Base-by-base conservation (phyloP, 2,329 filamentous ascomycete species). In the Plectosphaerella plurivora region DNA sequence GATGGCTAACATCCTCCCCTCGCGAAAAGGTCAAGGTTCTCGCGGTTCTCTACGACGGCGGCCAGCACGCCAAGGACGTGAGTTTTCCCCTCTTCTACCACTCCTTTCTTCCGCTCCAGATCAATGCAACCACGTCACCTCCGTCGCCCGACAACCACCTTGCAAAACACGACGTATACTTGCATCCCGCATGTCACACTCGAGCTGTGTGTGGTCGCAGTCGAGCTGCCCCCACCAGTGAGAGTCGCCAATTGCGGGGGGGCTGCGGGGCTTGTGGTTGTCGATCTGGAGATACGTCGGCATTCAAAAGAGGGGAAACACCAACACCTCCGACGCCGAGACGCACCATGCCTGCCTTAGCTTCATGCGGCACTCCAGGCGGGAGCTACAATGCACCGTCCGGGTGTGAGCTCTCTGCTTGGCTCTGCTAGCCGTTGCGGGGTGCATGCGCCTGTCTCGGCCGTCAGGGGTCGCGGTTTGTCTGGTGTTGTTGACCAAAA, bases 21-120 rank as follows among this genome's bases (percentile, higher is more conserved):
- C 62, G 61, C 61, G 61, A 65, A 67, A 63, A 97, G 91, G 92
- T 92, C 78, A 97, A 97, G 80, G 89, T 97, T 76, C 87, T 97
- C 70, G 81, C 92, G 68, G 89, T 96, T 64, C 83, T 96, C 63
- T 97, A 97, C 81, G 92, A 97, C 75, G 92, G 91, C 71, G 82
- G 84, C 70, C 78, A 91, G 77, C 91, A 96, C 79, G 91, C 92
- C 76, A 77, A 88, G 74, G 82, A 97, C 68, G 91, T 95, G 70
- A 71, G 77, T 69, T 5, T n/a, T 22, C 9, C 20, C 9, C 36
- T 10, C 16, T 2, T 45, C 10, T 22, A 15, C 14, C 24, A 12
- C 22, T 8, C n/a, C n/a, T 36, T 28, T 25, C 24, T 3, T 22
- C 22, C 42, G 42, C 28, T 35, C 53, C 42, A 51, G n/a, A 5